A percentile compares a stretch with the other conserved stretches of the same genome.
Evolutionary conservation across 2,329 filamentous ascomycete species (phyloP).

Genomic region (Monosporascus cannonballus): DNA sequence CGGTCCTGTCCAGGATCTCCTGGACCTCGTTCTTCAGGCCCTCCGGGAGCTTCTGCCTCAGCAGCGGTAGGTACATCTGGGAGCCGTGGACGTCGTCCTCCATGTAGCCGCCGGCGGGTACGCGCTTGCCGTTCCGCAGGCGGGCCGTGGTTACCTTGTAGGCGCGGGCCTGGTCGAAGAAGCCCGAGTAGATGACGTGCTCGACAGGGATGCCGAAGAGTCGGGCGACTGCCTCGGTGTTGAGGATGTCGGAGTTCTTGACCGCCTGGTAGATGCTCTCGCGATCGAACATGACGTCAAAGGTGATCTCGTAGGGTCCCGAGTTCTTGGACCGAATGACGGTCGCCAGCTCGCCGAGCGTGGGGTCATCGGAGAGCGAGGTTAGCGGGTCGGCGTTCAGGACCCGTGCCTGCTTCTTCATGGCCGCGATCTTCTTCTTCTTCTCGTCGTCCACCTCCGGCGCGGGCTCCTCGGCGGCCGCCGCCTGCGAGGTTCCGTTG

Average conservation of each 20-base stretch:
- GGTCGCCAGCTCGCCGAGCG: slow-evolving; percentile 28
- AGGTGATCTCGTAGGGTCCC: slow-evolving; percentile 45
- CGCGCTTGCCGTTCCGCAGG: slow-evolving; percentile 10
- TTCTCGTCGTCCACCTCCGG: neutral
- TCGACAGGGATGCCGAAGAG: slow-evolving; percentile 22
- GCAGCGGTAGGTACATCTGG: slow-evolving; percentile 21
- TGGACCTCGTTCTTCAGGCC: slow-evolving; percentile 2
- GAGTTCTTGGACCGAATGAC: slow-evolving; percentile 44
- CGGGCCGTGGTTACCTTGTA: slow-evolving; percentile 39
- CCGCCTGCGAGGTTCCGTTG: neutral
- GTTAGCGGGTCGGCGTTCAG: slow-evolving; percentile 1
- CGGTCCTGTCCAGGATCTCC: neutral
- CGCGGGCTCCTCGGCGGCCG: neutral
- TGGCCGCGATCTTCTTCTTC: neutral
- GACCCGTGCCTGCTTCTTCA: slow-evolving; percentile 1
- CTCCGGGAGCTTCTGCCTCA: slow-evolving; percentile 14
- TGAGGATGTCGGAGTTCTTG: slow-evolving; percentile 30
- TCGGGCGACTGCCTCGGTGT: slow-evolving; percentile 25
- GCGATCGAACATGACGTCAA: slow-evolving; percentile 43
- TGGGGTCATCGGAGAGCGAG: neutral
- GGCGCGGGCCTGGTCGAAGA: slow-evolving; percentile 39
- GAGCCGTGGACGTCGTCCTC: slow-evolving; percentile 26
- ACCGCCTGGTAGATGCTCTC: slow-evolving; percentile 28
- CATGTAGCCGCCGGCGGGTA: slow-evolving; percentile 22
- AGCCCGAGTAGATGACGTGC: slow-evolving; percentile 32